Evolutionary conservation across 768 basidiomycete species (phyloP).

Genomic region (Naematelia aurantialba): DNA sequence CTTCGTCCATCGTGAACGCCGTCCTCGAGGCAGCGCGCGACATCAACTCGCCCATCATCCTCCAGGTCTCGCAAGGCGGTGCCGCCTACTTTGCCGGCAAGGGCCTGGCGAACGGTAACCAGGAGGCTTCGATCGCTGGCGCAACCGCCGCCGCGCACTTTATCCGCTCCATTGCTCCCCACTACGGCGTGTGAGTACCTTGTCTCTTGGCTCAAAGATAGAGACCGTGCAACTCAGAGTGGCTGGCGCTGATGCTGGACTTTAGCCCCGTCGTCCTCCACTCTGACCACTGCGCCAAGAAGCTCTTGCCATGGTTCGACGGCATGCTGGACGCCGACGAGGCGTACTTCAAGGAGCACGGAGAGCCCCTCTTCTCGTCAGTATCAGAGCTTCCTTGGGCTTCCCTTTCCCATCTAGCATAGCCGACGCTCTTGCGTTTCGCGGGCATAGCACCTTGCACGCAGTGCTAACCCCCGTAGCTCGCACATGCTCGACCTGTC

Average conservation of each 20-base stretch:
- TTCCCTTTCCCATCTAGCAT: too few relatives aligned
- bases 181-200: conserved; percentile 79
- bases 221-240: background rate
- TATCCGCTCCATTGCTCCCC: conserved; percentile 77
- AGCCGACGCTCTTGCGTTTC: too few relatives aligned
- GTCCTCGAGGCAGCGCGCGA: conserved; percentile 94
- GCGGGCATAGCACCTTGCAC: too few relatives aligned
- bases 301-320: conserved; percentile 98
- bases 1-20: conserved; percentile 90
- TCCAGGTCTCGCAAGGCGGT: conserved; percentile 97
- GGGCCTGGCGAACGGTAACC: conserved; percentile 88
- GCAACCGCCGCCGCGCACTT: conserved; percentile 90
- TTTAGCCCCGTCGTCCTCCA: conserved; percentile 94
- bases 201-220: too few relatives aligned
- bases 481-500: conserved; percentile 99
- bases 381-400: too few relatives aligned
- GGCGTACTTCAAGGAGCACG: conserved; percentile 82
- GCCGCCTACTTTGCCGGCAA: conserved; percentile 95
- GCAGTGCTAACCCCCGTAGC: conserved; percentile 21
- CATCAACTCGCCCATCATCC: conserved; percentile 93
- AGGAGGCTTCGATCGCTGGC: conserved; percentile 91
- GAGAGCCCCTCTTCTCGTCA: conserved; percentile 57
- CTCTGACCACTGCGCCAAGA: conserved; percentile 97
- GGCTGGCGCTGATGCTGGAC: too few relatives aligned
- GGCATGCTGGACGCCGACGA: conserved; percentile 95